Conservation (phyloP, 192 early-diverging fungal species). For the Allomyces arbusculus region DNA sequence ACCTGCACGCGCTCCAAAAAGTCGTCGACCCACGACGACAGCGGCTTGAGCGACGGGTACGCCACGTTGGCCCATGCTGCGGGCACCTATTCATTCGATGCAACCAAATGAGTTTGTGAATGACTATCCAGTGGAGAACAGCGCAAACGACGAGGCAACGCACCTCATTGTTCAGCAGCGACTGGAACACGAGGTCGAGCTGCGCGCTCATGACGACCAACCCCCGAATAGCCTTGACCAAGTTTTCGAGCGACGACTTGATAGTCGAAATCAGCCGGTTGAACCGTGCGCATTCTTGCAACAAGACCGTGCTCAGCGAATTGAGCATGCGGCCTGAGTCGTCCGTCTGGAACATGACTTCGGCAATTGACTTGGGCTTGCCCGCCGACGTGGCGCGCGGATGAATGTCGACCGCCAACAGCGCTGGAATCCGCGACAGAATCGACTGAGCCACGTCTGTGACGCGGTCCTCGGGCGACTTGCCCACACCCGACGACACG, state of each 20-base stretch:
- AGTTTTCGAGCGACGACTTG: slow-evolving; percentile 25
- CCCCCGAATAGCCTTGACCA: slow-evolving; percentile 31
- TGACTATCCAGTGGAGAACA: too few relatives aligned
- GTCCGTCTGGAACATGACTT: slow-evolving; percentile 58
- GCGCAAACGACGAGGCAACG: too few relatives aligned
- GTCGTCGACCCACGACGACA: slow-evolving; percentile 36
- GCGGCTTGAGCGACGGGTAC: slow-evolving; percentile 34
- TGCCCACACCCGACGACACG: slow-evolving; percentile 15
- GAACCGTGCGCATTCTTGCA: slow-evolving; percentile 14
- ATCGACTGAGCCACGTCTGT: slow-evolving; percentile 21
- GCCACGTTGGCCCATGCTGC: slow-evolving; percentile 23
- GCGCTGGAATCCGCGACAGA: slow-evolving; percentile 22
- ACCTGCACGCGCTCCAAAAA: slow-evolving; percentile 19
- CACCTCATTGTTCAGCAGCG: slow-evolving; percentile 24
- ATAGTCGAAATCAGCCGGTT: slow-evolving; percentile 58
- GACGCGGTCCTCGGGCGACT: slow-evolving; percentile 27
- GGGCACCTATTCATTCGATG: slow-evolving; percentile 18
- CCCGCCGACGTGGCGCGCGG: slow-evolving; percentile 2
- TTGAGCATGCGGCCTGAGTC: slow-evolving; percentile 31
- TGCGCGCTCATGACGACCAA: slow-evolving; percentile 2
- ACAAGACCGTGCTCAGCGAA: slow-evolving; percentile 8
- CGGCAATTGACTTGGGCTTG: slow-evolving; percentile 49
- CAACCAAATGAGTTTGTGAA: too few relatives aligned
- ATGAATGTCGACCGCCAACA: slow-evolving; percentile 19
- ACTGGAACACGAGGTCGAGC: slow-evolving; percentile 24